Conservation (phyloP, 148 eudicot species). For the Silene uniflora region DNA sequence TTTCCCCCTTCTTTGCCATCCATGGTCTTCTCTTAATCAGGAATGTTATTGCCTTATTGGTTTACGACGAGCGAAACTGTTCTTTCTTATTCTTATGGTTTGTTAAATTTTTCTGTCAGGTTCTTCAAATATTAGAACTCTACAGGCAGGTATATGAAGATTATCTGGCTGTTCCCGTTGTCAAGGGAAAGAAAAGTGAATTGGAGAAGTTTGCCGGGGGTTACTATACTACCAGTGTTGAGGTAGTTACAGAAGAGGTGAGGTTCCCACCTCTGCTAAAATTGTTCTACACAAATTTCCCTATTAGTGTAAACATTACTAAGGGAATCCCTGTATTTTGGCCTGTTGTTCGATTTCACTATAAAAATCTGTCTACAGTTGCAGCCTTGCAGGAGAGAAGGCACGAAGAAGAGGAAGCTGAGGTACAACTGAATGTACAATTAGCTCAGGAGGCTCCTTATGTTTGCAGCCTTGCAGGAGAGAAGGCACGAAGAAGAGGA, state of each 20-base stretch:
- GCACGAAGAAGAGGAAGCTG: slow-evolving; percentile 66
- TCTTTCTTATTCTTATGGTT: background rate
- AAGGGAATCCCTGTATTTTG: background rate
- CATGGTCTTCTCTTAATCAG: background rate
- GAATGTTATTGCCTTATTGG: slow-evolving; percentile 2
- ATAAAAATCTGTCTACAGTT: background rate
- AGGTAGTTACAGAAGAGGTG: slow-evolving; percentile 93
- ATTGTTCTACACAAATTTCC: background rate
- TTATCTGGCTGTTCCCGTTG: slow-evolving; percentile 85
- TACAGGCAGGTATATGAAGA: slow-evolving; percentile 90
- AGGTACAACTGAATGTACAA: slow-evolving; percentile 47
- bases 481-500: slow-evolving; percentile 66
- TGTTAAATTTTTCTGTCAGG: slow-evolving; percentile 35
- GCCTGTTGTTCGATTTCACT: background rate
- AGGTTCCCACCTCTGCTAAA: slow-evolving; percentile 6
- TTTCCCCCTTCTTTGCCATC: background rate
- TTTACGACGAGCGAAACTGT: background rate
- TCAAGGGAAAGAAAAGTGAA: slow-evolving; percentile 92
- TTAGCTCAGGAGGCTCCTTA: slow-evolving; percentile 68
- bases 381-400: slow-evolving; percentile 66
- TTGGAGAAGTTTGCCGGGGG: slow-evolving; percentile 99
- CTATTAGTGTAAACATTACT: background rate
- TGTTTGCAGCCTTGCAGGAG: slow-evolving; percentile 70
- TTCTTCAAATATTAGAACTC: slow-evolving; percentile 65
- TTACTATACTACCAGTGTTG: slow-evolving; percentile 88